Conservation (phyloP, 768 basidiomycete species). For the Pluteus cervinus region DNA sequence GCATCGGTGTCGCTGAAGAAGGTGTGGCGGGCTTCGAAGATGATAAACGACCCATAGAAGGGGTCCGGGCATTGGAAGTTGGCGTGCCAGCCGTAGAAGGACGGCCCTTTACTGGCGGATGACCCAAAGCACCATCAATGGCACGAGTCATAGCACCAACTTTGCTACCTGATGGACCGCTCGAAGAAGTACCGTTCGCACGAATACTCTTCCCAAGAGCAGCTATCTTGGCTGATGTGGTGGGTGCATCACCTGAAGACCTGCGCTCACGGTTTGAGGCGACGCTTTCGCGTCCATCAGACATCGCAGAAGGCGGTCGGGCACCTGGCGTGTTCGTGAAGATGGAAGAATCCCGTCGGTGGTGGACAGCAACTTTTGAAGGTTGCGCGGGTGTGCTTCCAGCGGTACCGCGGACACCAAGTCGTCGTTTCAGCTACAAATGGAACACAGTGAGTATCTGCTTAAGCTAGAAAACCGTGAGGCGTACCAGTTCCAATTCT, state of each 20-base stretch:
- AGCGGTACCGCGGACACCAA: slow-evolving; percentile 49
- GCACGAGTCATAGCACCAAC: slow-evolving; percentile 15
- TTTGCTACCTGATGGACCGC: slow-evolving; percentile 18
- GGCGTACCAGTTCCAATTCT: slow-evolving; percentile 79
- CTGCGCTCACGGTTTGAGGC: slow-evolving; percentile 30
- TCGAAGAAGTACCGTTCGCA: slow-evolving; percentile 17
- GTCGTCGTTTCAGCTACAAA: slow-evolving; percentile 56
- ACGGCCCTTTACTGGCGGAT: slow-evolving; percentile 34
- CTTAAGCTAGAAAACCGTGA: slow-evolving; percentile 4
- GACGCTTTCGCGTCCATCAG: slow-evolving; percentile 39
- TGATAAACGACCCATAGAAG: slow-evolving; percentile 30
- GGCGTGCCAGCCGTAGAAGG: slow-evolving; percentile 28
- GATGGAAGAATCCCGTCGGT: slow-evolving; percentile 52
- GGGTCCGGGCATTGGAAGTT: slow-evolving; percentile 23
- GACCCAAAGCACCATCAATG: slow-evolving; percentile 44
- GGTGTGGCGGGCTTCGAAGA: slow-evolving; percentile 24
- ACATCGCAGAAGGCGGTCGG: slow-evolving; percentile 52
- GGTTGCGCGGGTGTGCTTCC: slow-evolving; percentile 50
- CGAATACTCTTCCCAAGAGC: slow-evolving; percentile 49
- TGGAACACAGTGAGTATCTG: slow-evolving; percentile 1
- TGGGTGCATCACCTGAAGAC: slow-evolving; percentile 28
- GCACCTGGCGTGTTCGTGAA: slow-evolving; percentile 47
- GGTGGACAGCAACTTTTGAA: slow-evolving; percentile 24
- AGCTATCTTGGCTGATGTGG: slow-evolving; percentile 23
- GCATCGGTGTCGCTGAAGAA: slow-evolving; percentile 24